A percentile compares a stretch with the other conserved stretches of the same genome.
Evolutionary conservation across 768 basidiomycete species (phyloP).

Genomic region (Hortiboletus campestris): DNA sequence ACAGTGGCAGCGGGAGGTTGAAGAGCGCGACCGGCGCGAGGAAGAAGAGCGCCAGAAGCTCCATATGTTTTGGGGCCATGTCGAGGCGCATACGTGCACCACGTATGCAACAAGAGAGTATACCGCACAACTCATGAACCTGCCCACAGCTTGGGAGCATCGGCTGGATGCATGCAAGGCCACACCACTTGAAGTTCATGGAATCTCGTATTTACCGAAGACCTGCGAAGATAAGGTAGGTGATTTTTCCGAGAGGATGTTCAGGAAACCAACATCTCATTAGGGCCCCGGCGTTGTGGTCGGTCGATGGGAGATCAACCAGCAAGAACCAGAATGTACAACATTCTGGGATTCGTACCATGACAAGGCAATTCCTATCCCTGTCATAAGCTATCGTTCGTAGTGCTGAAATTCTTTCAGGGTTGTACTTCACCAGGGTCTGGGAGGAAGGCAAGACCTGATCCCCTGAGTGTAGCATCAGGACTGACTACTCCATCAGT

Average conservation of each 20-base stretch:
- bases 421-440: slow-evolving; percentile 26
- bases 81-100: slow-evolving; percentile 22
- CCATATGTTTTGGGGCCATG: slow-evolving; percentile 21
- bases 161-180: slow-evolving; percentile 23
- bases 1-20: slow-evolving; percentile 14
- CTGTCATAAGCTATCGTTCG: not conserved
- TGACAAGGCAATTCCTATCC: slow-evolving; percentile 21
- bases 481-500: slow-evolving; percentile 16
- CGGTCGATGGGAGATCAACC: slow-evolving; percentile 28
- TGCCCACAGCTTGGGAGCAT: slow-evolving; percentile 21
- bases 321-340: slow-evolving; percentile 27
- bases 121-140: slow-evolving; percentile 28
- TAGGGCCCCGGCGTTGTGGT: slow-evolving; percentile 20
- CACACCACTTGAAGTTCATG: slow-evolving; percentile 23
- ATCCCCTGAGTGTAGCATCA: not conserved
- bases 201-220: slow-evolving; percentile 13
- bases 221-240: slow-evolving; percentile 26
- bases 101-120: slow-evolving; percentile 31
- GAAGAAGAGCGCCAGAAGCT: slow-evolving; percentile 25
- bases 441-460: slow-evolving; percentile 15
- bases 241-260: no score
- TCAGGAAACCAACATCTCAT: not conserved
- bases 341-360: slow-evolving; percentile 27
- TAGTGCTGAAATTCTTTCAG: slow-evolving; percentile 5
- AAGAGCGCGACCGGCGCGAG: slow-evolving; percentile 17